Base-by-base conservation (phyloP, 2,329 filamentous ascomycete species). In the Colletotrichum noveboracense region DNA sequence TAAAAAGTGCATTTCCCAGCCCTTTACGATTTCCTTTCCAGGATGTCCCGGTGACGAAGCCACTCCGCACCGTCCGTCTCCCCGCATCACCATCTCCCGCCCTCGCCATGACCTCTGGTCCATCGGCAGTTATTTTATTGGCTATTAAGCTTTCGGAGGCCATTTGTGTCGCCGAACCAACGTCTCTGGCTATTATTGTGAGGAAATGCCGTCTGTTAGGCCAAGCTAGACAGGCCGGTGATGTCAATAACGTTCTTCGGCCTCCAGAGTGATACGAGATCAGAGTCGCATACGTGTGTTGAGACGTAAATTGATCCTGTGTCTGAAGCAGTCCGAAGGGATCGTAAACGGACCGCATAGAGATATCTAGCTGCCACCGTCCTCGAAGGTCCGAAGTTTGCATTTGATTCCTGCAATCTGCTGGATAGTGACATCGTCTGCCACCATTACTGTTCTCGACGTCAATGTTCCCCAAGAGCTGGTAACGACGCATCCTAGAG, bases 81-180 rank as follows among this genome's bases (percentile, higher is more conserved):
- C 68, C 71, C 73, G 62, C 68, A 66, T 71, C 32, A 30, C 32
- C 62, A 28, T 55, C 21, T 34, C 38, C 34, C 32, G 24, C 18
- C 14, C 30, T 68, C 30, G 36, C 73, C 56, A 55, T 64, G 55
- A 36, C 69, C 32, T 28, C n/a, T 12, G 52, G 10, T n/a, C n/a
- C 18, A n/a, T 75, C 55, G 62, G 62, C 69, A 72, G 69, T 72
- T 75, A 30, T 64, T 36, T 21, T 14, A 72, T 67, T 72, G 56
- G 69, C 48, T 28, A 14, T 66, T 62, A 24, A 70, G 34, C 30
- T 14, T 64, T 68, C 68, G 62, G 73, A 24, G 6, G 38, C 48
- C 62, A 71, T 12, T 72, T 72, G 24, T 66, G 62, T 43, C 48
- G 6, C 66, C 66, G 66, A 64, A 3, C 13, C 56, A 21, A 21